These are phyloP conservation scores for Psilocybe azurescens DNA, from an alignment of 768 basidiomycete species.

Conservation along the genomic window DNA sequence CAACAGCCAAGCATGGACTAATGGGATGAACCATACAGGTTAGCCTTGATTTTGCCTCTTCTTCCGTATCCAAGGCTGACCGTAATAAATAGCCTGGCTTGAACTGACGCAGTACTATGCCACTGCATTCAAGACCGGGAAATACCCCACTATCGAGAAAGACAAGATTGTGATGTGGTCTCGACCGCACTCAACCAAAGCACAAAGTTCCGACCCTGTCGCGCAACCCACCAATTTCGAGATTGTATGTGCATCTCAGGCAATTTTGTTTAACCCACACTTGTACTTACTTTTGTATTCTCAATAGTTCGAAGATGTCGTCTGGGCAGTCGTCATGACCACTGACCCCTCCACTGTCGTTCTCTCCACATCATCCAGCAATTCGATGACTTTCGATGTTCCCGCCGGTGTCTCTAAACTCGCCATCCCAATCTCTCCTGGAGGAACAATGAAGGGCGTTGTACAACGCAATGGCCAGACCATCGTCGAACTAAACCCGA, in stretches of 20 bases:
- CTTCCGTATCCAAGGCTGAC: slow-evolving; percentile 10
- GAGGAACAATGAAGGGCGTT: slow-evolving; percentile 53
- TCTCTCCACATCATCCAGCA: slow-evolving; percentile 52
- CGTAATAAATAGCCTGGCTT: slow-evolving; percentile 56
- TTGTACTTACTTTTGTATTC: not conserved
- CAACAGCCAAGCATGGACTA: slow-evolving; percentile 73
- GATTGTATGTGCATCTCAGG: slow-evolving; percentile 45
- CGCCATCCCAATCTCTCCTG: slow-evolving; percentile 57
- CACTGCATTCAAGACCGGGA: slow-evolving; percentile 73
- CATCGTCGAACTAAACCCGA: slow-evolving; percentile 52
- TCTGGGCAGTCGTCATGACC: slow-evolving; percentile 75
- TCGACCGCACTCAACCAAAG: slow-evolving; percentile 64
- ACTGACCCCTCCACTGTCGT: slow-evolving; percentile 60
- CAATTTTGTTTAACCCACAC: slow-evolving; percentile 22
- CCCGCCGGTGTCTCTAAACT: slow-evolving; percentile 66
- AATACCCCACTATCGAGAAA: slow-evolving; percentile 57
- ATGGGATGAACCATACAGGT: slow-evolving; percentile 66
- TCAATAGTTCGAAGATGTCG: slow-evolving; percentile 57
- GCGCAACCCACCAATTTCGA: slow-evolving; percentile 61
- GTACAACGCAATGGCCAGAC: slow-evolving; percentile 54
- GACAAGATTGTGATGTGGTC: slow-evolving; percentile 75
- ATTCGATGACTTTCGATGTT: slow-evolving; percentile 52
- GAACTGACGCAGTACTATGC: slow-evolving; percentile 70
- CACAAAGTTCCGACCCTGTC: slow-evolving; percentile 58
- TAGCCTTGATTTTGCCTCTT: slow-evolving; percentile 15